Evolutionary conservation across 2,329 filamentous ascomycete species (phyloP).

Genomic region (Alternaria ethzedia): DNA sequence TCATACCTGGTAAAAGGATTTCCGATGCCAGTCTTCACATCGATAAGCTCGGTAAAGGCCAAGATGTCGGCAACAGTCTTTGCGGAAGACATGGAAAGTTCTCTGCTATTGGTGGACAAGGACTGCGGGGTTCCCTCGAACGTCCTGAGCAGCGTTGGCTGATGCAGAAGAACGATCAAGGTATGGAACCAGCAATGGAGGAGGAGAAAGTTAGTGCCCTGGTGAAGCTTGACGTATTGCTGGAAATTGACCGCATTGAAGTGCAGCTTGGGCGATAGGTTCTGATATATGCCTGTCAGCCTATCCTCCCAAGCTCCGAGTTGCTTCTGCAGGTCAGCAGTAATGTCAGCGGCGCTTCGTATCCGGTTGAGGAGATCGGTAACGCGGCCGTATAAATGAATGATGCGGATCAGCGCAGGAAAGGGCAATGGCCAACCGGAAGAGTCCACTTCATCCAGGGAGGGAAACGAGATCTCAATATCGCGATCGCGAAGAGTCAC

Average conservation of each 20-base stretch:
- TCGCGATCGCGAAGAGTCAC: conserved; percentile 85
- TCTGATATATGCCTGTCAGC: conserved; percentile 76
- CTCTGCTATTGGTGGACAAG: conserved; percentile 79
- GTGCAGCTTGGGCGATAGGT: conserved; percentile 74
- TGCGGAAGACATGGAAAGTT: conserved; percentile 83
- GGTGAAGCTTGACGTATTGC: conserved; percentile 78
- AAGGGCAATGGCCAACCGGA: conserved; percentile 79
- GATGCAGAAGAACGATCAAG: conserved; percentile 82
- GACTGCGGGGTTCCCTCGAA: conserved; percentile 74
- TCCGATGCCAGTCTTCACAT: conserved; percentile 83
- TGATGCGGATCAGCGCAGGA: conserved; percentile 79
- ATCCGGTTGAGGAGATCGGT: conserved; percentile 87
- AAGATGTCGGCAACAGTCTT: conserved; percentile 92
- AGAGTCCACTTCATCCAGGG: conserved; percentile 59
- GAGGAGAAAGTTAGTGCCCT: conserved; percentile 86
- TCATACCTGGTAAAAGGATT: conserved; percentile 75
- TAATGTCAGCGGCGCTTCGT: conserved; percentile 74
- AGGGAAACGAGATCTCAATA: conserved; percentile 77
- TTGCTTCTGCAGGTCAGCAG: conserved; percentile 72
- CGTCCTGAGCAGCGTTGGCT: conserved; percentile 80
- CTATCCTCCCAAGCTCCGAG: conserved; percentile 81
- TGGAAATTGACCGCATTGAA: conserved; percentile 89
- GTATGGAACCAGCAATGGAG: conserved; percentile 91
- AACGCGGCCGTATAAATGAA: conserved; percentile 83
- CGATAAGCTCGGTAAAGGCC: conserved; percentile 83